Evolutionary conservation across 2,329 filamentous ascomycete genomes (phyloP).

Genomic region (Sordariomycetes sp.): DNA sequence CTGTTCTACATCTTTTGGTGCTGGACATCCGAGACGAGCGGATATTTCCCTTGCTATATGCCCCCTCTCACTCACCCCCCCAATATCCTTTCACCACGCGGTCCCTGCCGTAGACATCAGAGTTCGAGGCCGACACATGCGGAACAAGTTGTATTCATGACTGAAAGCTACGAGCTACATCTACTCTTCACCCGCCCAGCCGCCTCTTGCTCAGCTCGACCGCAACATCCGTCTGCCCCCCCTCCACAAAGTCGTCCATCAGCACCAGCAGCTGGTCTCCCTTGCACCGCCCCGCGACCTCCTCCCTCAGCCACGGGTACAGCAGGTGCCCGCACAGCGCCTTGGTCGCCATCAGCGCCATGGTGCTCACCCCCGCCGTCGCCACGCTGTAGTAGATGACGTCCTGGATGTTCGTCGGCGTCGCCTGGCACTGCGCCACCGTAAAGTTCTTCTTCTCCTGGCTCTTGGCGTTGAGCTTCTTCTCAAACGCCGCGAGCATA

Average conservation of each 20-base stretch:
- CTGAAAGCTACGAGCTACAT: too few species aligned
- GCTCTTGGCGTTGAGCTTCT: conserved; percentile 17
- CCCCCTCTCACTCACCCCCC: too few species aligned
- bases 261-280: conserved; percentile 29
- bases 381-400: conserved; percentile 33
- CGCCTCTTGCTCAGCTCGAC: conserved; percentile 12
- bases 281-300: conserved; percentile 24
- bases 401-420: conserved; percentile 34
- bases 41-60: not conserved
- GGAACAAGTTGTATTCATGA: too few species aligned
- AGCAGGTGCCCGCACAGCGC: conserved; percentile 34
- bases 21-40: too few species aligned
- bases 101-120: too few species aligned
- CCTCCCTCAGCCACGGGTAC: conserved; percentile 31
- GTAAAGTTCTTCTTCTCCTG: conserved; percentile 24
- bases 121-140: too few species aligned
- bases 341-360: conserved; percentile 36
- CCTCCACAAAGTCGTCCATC: conserved; percentile 42
- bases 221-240: conserved; percentile 33
- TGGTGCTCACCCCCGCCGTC: conserved; percentile 29
- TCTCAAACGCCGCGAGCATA: conserved; percentile 24
- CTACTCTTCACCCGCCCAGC: not conserved
- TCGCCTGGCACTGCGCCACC: conserved; percentile 38
- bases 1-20: too few species aligned
- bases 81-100: too few species aligned